These are phyloP conservation scores for Aureobasidium sp. DNA, from an alignment of 2,329 filamentous ascomycete genomes.

Conservation along the genomic window DNA sequence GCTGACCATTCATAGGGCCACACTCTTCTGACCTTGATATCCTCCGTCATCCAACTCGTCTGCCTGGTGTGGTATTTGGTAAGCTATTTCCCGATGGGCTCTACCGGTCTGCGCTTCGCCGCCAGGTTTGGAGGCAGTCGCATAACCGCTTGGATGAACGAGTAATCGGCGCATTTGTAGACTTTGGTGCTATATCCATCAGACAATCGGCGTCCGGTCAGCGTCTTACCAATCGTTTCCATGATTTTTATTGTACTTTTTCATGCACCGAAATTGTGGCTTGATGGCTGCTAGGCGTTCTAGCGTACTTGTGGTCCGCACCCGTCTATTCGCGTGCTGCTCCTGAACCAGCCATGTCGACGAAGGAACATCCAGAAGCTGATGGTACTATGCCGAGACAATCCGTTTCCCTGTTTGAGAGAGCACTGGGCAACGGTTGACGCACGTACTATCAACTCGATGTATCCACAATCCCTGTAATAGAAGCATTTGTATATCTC, in stretches of 20 bases:
- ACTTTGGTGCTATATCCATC: background rate
- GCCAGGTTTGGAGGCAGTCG: conserved; percentile 78
- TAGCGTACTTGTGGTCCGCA: background rate
- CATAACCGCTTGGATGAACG: conserved; percentile 81
- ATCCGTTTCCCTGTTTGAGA: conserved; percentile 9
- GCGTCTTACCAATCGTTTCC: conserved; percentile 11
- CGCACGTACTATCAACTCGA: background rate
- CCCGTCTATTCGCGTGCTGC: background rate
- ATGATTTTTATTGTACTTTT: background rate
- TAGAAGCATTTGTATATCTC: background rate
- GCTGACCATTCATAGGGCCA: conserved; percentile 57
- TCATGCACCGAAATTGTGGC: conserved; percentile 9
- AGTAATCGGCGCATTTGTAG: conserved; percentile 38
- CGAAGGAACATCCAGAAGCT: background rate
- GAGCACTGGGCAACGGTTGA: conserved; percentile 7
- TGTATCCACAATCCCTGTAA: conserved; percentile 3
- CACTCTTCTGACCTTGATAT: conserved; percentile 76
- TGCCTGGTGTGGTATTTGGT: conserved; percentile 88
- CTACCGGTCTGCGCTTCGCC: conserved; percentile 76
- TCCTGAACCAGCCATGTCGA: background rate
- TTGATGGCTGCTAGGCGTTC: background rate
- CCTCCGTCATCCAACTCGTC: conserved; percentile 74
- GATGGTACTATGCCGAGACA: conserved; percentile 3
- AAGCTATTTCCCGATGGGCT: conserved; percentile 97
- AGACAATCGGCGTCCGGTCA: background rate